These are phyloP conservation scores for Aspergillus pseudoterreus DNA, from an alignment of 2,329 filamentous ascomycete species.

Conservation along the genomic window DNA sequence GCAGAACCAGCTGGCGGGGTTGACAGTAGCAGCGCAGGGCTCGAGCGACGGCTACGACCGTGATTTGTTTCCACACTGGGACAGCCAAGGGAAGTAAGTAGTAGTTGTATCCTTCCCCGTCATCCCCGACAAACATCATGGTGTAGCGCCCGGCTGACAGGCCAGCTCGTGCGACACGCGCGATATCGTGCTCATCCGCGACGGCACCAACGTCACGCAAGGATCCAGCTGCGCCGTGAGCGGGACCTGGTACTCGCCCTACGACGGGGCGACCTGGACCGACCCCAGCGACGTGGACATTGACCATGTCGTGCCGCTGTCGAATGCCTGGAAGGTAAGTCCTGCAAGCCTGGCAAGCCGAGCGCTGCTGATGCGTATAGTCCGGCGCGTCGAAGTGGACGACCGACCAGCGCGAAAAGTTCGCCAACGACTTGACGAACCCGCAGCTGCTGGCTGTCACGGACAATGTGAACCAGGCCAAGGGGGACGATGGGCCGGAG, in stretches of 20 bases:
- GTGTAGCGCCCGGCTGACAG: not conserved
- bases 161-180: slow-evolving; percentile 65
- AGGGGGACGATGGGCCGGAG: slow-evolving; percentile 72
- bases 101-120: slow-evolving; percentile 28
- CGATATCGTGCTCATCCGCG: slow-evolving; percentile 69
- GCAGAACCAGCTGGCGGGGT: slow-evolving; percentile 52
- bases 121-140: too few relatives aligned
- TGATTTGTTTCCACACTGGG: slow-evolving; percentile 69
- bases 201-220: slow-evolving; percentile 62
- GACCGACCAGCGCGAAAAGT: slow-evolving; percentile 59
- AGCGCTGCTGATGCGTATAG: slow-evolving; percentile 5
- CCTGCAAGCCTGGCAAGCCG: too few relatives aligned
- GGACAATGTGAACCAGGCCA: slow-evolving; percentile 68
- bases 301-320: slow-evolving; percentile 77
- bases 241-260: slow-evolving; percentile 68
- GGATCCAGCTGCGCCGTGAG: slow-evolving; percentile 60
- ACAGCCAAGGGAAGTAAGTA: slow-evolving; percentile 47
- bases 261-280: slow-evolving; percentile 70
- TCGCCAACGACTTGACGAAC: slow-evolving; percentile 72
- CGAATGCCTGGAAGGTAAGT: slow-evolving; percentile 71
- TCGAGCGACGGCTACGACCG: slow-evolving; percentile 60
- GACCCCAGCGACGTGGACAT: slow-evolving; percentile 70
- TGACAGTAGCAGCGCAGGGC: slow-evolving; percentile 57
- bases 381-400: slow-evolving; percentile 70
- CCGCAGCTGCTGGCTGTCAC: slow-evolving; percentile 80